Evolutionary conservation across 2,329 filamentous ascomycete species (phyloP), one percentile per base, ranked within the genome.

Genomic region (Colletotrichum chlorophyti): DNA sequence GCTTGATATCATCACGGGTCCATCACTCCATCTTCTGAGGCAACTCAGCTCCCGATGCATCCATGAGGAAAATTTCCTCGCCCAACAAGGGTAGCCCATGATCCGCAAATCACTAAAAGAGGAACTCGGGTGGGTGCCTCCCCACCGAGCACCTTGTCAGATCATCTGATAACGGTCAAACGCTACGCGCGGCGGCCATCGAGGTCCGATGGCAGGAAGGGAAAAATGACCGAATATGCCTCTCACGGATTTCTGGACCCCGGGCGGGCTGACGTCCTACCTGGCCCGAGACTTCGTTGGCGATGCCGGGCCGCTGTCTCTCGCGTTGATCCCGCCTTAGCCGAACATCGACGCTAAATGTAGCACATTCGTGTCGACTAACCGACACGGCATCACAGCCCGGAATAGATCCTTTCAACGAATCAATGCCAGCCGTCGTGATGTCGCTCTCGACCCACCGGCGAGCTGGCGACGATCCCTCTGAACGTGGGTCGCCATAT

Each of bases 401-500:
- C n/a, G n/a, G n/a, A 29, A 37, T 37, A 58, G 54, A 58, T 58
- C 50, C 15, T 37, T 47, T 15, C 1, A 17, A 38, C 54, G 34
- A 54, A 58, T 54, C 62, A 23, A 72, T 65, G 7, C 68, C 64
- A n/a, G 67, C 69, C 11, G 71, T 69, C 15, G 73, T 71, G 53
- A 76, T 50, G 60, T 74, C 79, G 14, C 67, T 64, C 53, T 75
- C 74, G 15, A 79, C 68, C 62, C 82, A 81, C 19, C 80, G 80
- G 12, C 8, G 23, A 17, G 23, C 37, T 29, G 11, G 15, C 31
- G 42, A 42, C n/a, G 42, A 48, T 54, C 23, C 27, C 7, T 48
- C 29, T 31, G 27, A n/a, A 53, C 42, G 50, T 58, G 54, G 54
- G 54, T 24, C 45, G 8, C 49, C 15, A 23, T 11, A 11, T 46